A percentile compares a stretch with the other conserved stretches of the same genome.
These are phyloP conservation scores for Graphilbum ipis-grandicollis DNA, from an alignment of 2,329 filamentous ascomycete species.

Conservation along the genomic window DNA sequence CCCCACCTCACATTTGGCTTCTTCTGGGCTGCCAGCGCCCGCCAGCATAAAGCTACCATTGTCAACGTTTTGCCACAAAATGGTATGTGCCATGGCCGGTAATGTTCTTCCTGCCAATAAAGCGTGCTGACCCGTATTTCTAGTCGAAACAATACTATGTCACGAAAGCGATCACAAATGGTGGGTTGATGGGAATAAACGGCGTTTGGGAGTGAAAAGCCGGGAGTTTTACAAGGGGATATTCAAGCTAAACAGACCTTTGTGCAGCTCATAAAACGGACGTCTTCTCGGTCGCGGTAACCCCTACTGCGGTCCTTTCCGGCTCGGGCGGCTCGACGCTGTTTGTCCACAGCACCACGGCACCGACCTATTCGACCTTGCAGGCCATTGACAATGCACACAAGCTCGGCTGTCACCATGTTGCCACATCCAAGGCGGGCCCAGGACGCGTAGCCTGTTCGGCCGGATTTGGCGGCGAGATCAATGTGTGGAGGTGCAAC, in stretches of 20 bases:
- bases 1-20: no score
- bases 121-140: no score
- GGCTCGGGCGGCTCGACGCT: constrained; percentile 72
- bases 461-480: constrained; percentile 75
- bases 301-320: constrained; percentile 56
- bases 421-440: constrained; percentile 43
- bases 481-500: constrained; percentile 61
- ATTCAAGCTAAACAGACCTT: not conserved
- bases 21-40: no score
- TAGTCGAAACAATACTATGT: constrained; percentile 98
- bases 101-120: no score
- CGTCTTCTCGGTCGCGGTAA: constrained; percentile 70
- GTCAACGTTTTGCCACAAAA: no score
- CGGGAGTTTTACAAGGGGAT: no score
- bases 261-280: constrained; percentile 59
- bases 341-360: constrained; percentile 58
- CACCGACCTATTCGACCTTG: constrained; percentile 54
- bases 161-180: constrained; percentile 76
- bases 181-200: constrained; percentile 21
- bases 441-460: constrained; percentile 61
- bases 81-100: no score
- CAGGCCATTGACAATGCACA: constrained; percentile 72
- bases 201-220: not conserved
- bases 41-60: no score
- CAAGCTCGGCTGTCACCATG: constrained; percentile 79